Percentiles rank a stretch among this genome's conserved stretches.
Evolutionary conservation across 2,329 filamentous ascomycete genomes (phyloP).

Genomic region (Monascus ruber): DNA sequence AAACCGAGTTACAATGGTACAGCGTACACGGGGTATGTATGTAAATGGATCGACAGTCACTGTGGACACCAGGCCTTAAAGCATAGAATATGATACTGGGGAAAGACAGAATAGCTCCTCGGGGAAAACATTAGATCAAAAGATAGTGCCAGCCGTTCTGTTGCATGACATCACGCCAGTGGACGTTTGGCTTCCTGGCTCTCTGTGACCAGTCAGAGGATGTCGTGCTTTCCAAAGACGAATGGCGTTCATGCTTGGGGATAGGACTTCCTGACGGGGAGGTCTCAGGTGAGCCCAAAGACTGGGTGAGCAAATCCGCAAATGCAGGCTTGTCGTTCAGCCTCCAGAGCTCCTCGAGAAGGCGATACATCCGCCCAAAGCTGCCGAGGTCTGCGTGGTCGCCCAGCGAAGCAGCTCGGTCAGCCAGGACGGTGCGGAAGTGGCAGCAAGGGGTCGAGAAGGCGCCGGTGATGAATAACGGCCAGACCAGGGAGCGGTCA

Average conservation of each 20-base stretch:
- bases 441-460: conserved; percentile 59
- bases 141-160: conserved; percentile 87
- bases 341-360: conserved; percentile 74
- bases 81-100: too few species aligned
- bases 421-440: conserved; percentile 68
- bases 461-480: conserved; percentile 75
- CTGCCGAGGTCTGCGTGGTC: conserved; percentile 70
- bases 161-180: conserved; percentile 92
- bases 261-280: neutral
- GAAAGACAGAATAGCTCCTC: too few species aligned
- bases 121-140: conserved; percentile 52
- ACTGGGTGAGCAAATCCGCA: neutral
- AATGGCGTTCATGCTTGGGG: conserved; percentile 2
- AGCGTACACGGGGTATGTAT: too few species aligned
- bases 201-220: neutral
- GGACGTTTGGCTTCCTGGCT: conserved; percentile 40
- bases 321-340: conserved; percentile 51
- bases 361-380: conserved; percentile 67
- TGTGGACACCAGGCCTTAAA: too few species aligned
- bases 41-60: too few species aligned
- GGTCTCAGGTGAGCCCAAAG: neutral
- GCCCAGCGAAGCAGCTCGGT: conserved; percentile 62
- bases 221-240: conserved; percentile 4
- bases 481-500: conserved; percentile 87
- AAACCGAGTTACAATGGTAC: too few species aligned